Conservation (phyloP, 2,329 filamentous ascomycete genomes). For the Penicillium sp. region DNA sequence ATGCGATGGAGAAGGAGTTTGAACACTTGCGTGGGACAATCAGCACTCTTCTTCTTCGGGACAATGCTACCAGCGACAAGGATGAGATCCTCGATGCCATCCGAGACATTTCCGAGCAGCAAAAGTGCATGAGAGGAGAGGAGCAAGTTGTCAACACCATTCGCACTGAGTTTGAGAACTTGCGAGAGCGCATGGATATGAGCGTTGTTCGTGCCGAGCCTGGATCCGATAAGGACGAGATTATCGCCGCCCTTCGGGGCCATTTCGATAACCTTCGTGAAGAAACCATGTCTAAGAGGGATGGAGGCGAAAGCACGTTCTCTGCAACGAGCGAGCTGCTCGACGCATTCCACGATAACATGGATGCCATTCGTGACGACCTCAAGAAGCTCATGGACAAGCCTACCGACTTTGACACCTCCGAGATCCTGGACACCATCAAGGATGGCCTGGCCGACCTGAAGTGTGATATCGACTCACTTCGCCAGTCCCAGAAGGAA, state of each 20-base stretch:
- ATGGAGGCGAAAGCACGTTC: slow-evolving; percentile 57
- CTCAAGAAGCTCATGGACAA: slow-evolving; percentile 75
- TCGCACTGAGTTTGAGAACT: slow-evolving; percentile 62
- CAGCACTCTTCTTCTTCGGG: slow-evolving; percentile 67
- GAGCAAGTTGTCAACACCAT: slow-evolving; percentile 47
- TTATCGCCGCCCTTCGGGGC: slow-evolving; percentile 70
- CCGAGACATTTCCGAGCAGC: slow-evolving; percentile 48
- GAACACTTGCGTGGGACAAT: slow-evolving; percentile 79
- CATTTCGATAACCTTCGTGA: slow-evolving; percentile 47
- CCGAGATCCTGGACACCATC: slow-evolving; percentile 86
- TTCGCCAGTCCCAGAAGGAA: slow-evolving; percentile 61
- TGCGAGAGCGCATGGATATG: slow-evolving; percentile 53
- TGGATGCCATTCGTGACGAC: slow-evolving; percentile 75
- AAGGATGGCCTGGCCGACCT: slow-evolving; percentile 78
- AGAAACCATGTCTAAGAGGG: slow-evolving; percentile 53
- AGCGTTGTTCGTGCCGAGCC: slow-evolving; percentile 42
- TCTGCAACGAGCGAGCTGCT: slow-evolving; percentile 61
- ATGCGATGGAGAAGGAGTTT: slow-evolving; percentile 78
- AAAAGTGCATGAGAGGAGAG: slow-evolving; percentile 38
- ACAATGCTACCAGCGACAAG: slow-evolving; percentile 58
- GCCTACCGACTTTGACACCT: slow-evolving; percentile 78
- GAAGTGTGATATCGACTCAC: slow-evolving; percentile 73
- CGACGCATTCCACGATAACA: slow-evolving; percentile 66
- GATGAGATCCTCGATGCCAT: slow-evolving; percentile 65
- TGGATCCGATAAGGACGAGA: slow-evolving; percentile 61